These are phyloP conservation scores for Polytrichum formosum DNA, from an alignment of 225 moss, liverwort and hornwort genomes.

Conservation along the genomic window DNA sequence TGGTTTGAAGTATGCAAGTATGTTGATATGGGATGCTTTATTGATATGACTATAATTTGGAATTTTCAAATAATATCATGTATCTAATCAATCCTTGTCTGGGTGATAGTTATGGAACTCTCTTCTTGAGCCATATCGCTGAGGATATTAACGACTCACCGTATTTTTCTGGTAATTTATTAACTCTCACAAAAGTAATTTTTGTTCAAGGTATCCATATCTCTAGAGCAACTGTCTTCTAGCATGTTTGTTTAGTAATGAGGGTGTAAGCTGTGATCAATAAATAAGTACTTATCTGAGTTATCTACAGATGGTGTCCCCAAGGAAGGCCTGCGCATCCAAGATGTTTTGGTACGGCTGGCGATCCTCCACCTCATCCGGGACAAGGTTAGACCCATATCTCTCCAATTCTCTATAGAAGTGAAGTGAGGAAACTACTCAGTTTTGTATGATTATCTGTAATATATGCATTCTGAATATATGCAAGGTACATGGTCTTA, in stretches of 20 bases:
- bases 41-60: neutral
- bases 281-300: neutral
- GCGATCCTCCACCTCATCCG: conserved; percentile 95
- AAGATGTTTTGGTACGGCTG: conserved; percentile 95
- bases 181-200: neutral
- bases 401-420: neutral
- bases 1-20: neutral
- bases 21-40: neutral
- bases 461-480: too few species aligned
- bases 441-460: too few species aligned
- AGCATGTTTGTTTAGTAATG: neutral
- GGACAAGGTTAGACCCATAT: conserved; percentile 59
- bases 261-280: neutral
- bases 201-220: too few species aligned
- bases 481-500: too few species aligned
- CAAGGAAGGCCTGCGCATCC: conserved; percentile 95
- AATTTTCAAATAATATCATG: neutral
- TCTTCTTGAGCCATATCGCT: conserved; percentile 94
- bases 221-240: neutral
- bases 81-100: neutral
- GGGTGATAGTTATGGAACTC: conserved; percentile 74
- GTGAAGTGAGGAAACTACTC: too few species aligned
- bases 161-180: conserved; percentile 58
- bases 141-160: conserved; percentile 81
- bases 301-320: conserved; percentile 81